Conservation (phyloP, 2,329 filamentous ascomycete genomes). For the Hansfordia pulvinata region DNA sequence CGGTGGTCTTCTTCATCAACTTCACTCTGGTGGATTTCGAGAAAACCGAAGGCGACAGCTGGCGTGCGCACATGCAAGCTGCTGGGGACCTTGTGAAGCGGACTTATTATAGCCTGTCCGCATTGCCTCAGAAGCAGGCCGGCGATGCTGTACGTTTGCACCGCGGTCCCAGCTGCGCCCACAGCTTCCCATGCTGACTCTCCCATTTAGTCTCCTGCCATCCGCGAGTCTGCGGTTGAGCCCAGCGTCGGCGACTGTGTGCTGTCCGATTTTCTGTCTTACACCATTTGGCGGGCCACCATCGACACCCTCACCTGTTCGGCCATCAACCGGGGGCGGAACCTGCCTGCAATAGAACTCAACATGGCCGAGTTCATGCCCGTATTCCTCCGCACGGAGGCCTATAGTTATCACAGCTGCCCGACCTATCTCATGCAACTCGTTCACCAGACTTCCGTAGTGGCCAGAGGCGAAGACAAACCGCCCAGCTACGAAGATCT, state of each 20-base stretch:
- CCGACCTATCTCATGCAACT: slow-evolving; percentile 28
- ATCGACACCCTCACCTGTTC: slow-evolving; percentile 24
- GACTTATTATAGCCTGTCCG: no score
- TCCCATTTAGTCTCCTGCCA: slow-evolving; percentile 1
- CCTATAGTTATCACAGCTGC: slow-evolving; percentile 27
- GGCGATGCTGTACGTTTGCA: no score
- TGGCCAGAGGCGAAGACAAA: slow-evolving; percentile 24
- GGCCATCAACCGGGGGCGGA: slow-evolving; percentile 22
- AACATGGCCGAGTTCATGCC: slow-evolving; percentile 23
- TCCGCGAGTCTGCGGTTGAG: slow-evolving; percentile 1
- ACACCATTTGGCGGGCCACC: slow-evolving; percentile 17
- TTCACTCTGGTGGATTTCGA: slow-evolving; percentile 37
- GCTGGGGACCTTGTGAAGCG: slow-evolving; percentile 23
- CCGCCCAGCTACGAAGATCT: slow-evolving; percentile 19
- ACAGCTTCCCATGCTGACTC: background rate
- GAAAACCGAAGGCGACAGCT: slow-evolving; percentile 27
- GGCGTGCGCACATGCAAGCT: slow-evolving; percentile 31
- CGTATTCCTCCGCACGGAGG: slow-evolving; percentile 25
- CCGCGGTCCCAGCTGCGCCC: background rate
- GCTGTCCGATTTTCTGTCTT: slow-evolving; percentile 27
- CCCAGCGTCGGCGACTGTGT: slow-evolving; percentile 24
- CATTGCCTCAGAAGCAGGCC: no score
- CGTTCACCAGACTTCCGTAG: slow-evolving; percentile 27
- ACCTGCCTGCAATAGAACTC: slow-evolving; percentile 21
- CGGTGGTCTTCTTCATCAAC: slow-evolving; percentile 36